Conservation (phyloP, 2,329 filamentous ascomycete genomes). For the Pyricularia pennisetigena region DNA sequence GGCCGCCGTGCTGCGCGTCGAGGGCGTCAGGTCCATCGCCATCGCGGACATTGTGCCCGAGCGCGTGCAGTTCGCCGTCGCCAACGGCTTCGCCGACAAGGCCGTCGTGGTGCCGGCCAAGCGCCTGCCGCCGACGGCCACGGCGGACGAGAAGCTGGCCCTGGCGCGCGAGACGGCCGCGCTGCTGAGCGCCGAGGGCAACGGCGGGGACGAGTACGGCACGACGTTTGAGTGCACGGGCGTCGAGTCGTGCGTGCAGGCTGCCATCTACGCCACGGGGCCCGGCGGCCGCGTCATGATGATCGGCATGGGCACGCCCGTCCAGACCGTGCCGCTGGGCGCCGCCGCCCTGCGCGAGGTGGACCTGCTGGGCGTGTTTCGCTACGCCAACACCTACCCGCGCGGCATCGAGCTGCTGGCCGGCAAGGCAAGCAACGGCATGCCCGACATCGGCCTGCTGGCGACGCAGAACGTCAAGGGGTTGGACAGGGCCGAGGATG, state of each 20-base stretch:
- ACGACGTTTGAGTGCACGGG: constrained; percentile 60
- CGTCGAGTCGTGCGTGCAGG: constrained; percentile 66
- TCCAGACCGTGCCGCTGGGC: constrained; percentile 43
- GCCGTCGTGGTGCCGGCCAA: constrained; percentile 12
- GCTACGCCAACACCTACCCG: constrained; percentile 28
- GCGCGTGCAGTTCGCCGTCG: constrained; percentile 25
- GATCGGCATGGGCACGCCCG: constrained; percentile 49
- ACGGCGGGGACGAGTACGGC: constrained; percentile 4
- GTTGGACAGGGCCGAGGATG: constrained; percentile 50
- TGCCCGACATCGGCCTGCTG: constrained; percentile 57
- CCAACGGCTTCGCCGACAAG: constrained; percentile 19
- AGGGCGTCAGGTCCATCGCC: constrained; percentile 42
- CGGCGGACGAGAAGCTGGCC: constrained; percentile 9
- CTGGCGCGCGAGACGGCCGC: constrained; percentile 25
- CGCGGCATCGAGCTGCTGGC: constrained; percentile 27
- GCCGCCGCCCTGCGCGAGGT: constrained; percentile 38
- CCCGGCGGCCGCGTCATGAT: constrained; percentile 44
- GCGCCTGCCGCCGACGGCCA: constrained; percentile 3
- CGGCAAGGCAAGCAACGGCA: constrained; percentile 23
- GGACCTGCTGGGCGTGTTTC: constrained; percentile 43
- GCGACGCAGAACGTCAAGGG: constrained; percentile 64
- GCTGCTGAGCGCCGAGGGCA: constrained; percentile 12
- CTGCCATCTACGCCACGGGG: constrained; percentile 53
- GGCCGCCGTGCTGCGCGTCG: constrained; percentile 54
- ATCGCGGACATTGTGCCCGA: constrained; percentile 16